Evolutionary conservation across 2,329 filamentous ascomycete species (phyloP).

Genomic region (Beauveria sp.): DNA sequence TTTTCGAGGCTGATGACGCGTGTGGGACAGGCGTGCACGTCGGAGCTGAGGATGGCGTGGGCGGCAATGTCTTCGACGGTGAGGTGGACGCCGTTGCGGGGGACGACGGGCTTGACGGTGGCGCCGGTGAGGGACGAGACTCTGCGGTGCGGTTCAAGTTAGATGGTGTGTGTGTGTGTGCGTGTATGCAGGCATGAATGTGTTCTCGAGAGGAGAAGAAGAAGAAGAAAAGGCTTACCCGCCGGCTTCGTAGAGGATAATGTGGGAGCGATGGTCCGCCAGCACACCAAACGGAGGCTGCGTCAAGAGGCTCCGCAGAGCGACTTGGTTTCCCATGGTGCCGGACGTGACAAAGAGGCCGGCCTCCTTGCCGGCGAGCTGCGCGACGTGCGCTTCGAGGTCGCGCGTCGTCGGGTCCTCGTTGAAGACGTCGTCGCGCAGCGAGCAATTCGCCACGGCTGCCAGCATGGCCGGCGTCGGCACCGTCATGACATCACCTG

Average conservation of each 20-base stretch:
- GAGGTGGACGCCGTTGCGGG: conserved; percentile 63
- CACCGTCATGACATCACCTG: conserved; percentile 55
- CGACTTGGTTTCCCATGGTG: conserved; percentile 91
- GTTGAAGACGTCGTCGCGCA: conserved; percentile 76
- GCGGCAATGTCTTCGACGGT: conserved; percentile 69
- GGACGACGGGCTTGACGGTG: conserved; percentile 56
- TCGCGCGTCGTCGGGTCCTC: conserved; percentile 73
- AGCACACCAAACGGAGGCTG: conserved; percentile 76
- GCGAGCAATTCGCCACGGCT: conserved; percentile 65
- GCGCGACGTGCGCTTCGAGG: conserved; percentile 67
- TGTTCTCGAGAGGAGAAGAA: not conserved
- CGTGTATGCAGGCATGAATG: not conserved
- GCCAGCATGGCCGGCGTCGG: conserved; percentile 75
- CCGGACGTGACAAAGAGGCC: conserved; percentile 79
- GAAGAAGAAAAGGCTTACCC: conserved; percentile 34
- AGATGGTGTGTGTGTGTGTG: conserved; percentile 12
- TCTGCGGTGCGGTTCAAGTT: conserved; percentile 30
- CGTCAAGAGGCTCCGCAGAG: conserved; percentile 66
- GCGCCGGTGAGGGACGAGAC: conserved; percentile 66
- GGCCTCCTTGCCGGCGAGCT: conserved; percentile 66
- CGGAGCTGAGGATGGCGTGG: conserved; percentile 55
- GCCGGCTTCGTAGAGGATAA: conserved; percentile 59
- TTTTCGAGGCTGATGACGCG: conserved; percentile 79
- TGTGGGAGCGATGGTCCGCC: conserved; percentile 72
- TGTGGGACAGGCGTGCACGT: conserved; percentile 74